Conservation (phyloP, 2,329 filamentous ascomycete genomes). For the Pseudonectria buxi region DNA sequence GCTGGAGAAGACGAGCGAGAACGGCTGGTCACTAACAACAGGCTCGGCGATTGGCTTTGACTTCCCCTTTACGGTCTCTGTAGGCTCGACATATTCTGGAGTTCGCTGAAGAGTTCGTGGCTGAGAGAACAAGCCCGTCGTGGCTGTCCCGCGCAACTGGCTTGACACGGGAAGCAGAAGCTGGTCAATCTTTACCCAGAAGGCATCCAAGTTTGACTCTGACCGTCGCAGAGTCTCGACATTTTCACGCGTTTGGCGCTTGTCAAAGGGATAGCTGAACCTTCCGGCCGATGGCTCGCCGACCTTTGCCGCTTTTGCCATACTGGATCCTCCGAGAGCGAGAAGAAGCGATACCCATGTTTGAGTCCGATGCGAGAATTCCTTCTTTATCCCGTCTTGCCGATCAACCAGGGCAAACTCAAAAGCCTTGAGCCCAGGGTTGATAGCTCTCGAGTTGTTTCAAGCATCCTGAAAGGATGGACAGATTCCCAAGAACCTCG, state of each 20-base stretch:
- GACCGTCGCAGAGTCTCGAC: slow-evolving; percentile 37
- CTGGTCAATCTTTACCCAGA: slow-evolving; percentile 8
- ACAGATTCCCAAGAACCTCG: slow-evolving; percentile 35
- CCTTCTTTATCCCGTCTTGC: slow-evolving; percentile 19
- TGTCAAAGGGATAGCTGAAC: slow-evolving; percentile 39
- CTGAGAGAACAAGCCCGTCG: slow-evolving; percentile 25
- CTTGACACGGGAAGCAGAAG: slow-evolving; percentile 4
- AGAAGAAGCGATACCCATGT: slow-evolving; percentile 8
- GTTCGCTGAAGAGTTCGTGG: slow-evolving; percentile 39
- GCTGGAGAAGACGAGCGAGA: slow-evolving; percentile 19
- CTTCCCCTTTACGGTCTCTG: slow-evolving; percentile 2
- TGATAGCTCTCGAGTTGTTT: slow-evolving; percentile 40
- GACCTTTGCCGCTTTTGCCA: slow-evolving; percentile 11
- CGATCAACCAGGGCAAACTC: slow-evolving; percentile 21
- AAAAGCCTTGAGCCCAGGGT: slow-evolving; percentile 40
- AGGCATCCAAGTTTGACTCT: slow-evolving; percentile 33
- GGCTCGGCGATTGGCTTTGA: neutral
- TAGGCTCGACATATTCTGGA: slow-evolving; percentile 38
- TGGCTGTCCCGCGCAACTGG: slow-evolving; percentile 19
- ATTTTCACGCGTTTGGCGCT: slow-evolving; percentile 38
- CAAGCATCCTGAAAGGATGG: slow-evolving; percentile 37
- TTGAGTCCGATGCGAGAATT: slow-evolving; percentile 13
- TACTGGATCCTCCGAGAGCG: slow-evolving; percentile 8
- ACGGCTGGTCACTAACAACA: slow-evolving; percentile 9
- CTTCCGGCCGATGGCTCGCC: slow-evolving; percentile 29